Evolutionary conservation across 2,329 filamentous ascomycete genomes (phyloP).

Genomic region (Fusarium nygamai): DNA sequence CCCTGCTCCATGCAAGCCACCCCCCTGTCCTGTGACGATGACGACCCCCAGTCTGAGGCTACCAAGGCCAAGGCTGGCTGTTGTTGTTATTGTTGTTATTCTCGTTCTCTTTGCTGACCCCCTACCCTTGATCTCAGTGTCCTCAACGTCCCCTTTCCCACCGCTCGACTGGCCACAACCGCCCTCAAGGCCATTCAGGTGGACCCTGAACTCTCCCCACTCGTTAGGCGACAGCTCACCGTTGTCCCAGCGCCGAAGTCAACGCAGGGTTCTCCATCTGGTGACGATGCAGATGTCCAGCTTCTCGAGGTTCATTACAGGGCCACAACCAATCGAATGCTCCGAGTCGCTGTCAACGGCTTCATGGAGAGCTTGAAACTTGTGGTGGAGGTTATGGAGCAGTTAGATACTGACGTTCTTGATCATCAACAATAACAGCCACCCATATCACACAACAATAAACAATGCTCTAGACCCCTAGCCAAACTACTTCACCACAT

Average conservation of each 20-base stretch:
- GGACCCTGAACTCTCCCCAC: slow-evolving; percentile 87
- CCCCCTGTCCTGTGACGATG: slow-evolving; percentile 25
- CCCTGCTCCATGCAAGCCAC: slow-evolving; percentile 70
- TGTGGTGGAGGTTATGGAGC: slow-evolving; percentile 88
- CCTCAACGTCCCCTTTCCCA: slow-evolving; percentile 84
- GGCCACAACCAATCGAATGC: slow-evolving; percentile 94
- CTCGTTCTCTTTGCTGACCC: slow-evolving; percentile 15
- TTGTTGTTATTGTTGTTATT: slow-evolving; percentile 29
- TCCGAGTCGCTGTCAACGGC: slow-evolving; percentile 93
- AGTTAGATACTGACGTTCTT: slow-evolving; percentile 86
- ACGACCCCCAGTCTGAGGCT: slow-evolving; percentile 13
- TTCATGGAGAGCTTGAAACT: slow-evolving; percentile 92
- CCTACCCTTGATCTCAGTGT: slow-evolving; percentile 59
- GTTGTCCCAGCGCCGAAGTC: slow-evolving; percentile 54
- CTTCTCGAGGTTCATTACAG: slow-evolving; percentile 80
- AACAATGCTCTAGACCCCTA: background rate
- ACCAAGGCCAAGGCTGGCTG: slow-evolving; percentile 10
- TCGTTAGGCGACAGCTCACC: slow-evolving; percentile 78
- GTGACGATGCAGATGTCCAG: slow-evolving; percentile 42
- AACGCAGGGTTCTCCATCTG: slow-evolving; percentile 30
- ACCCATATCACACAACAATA: slow-evolving; percentile 3
- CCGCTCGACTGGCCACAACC: slow-evolving; percentile 77
- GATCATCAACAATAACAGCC: slow-evolving; percentile 42
- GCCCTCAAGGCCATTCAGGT: slow-evolving; percentile 82
- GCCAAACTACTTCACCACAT: background rate